A percentile compares a stretch with the other conserved stretches of the same genome.
Evolutionary conservation across 805 yeast genomes (phyloP).

Genomic region (Phaffomyces opuntiae): DNA sequence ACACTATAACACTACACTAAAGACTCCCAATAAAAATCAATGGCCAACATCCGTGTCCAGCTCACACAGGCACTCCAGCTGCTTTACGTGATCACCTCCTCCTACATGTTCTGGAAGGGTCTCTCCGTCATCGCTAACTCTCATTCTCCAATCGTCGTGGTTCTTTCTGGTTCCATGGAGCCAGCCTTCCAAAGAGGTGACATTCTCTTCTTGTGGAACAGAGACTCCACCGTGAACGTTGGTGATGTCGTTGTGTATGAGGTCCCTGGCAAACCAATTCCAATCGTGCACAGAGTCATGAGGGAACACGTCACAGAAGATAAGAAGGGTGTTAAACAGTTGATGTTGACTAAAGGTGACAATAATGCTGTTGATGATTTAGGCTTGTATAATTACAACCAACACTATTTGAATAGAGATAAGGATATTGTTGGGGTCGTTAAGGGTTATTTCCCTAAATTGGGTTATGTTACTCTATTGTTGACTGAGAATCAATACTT

Average conservation of each 20-base stretch:
- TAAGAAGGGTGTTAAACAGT: constrained; percentile 40
- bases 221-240: constrained; percentile 56
- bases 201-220: constrained; percentile 83
- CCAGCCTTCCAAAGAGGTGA: constrained; percentile 99
- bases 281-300: constrained; percentile 94
- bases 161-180: constrained; percentile 97
- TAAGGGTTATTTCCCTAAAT: constrained; percentile 81
- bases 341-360: constrained; percentile 90
- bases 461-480: constrained; percentile 88
- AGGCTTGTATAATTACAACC: constrained; percentile 71
- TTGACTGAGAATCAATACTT: constrained; percentile 84
- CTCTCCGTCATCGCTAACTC: constrained; percentile 71
- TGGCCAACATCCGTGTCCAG: constrained; percentile 57
- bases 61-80: constrained; percentile 62
- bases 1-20: background rate
- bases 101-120: constrained; percentile 88
- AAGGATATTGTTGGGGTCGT: constrained; percentile 85
- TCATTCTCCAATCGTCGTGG: constrained; percentile 92
- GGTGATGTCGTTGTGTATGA: constrained; percentile 96
- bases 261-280: constrained; percentile 68
- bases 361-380: constrained; percentile 91
- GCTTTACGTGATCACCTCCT: constrained; percentile 76
- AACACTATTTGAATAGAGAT: constrained; percentile 67
- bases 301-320: constrained; percentile 61
- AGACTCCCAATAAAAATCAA: background rate